Percentiles rank a stretch among this genome's conserved stretches.
phyloP scores from a whole-genome alignment of 768 basidiomycete species.

The Hysterangium stoloniferum region DNA sequence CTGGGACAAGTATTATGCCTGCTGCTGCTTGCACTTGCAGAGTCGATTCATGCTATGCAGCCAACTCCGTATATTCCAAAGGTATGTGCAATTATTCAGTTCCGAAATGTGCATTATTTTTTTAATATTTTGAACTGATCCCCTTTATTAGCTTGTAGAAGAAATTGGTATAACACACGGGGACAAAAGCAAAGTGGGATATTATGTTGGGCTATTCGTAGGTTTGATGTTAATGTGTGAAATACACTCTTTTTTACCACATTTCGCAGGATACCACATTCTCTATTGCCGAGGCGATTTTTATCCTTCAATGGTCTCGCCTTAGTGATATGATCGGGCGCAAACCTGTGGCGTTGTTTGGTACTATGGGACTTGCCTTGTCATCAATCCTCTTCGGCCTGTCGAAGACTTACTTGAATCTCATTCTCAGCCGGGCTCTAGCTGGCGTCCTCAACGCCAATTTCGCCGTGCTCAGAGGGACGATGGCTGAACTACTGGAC shows the following conservation, averaged over 20 bases:
- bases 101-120: no score
- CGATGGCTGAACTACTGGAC: constrained; percentile 9
- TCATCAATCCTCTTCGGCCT: constrained; percentile 16
- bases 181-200: constrained; percentile 19
- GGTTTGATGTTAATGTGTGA: not conserved
- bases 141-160: constrained; percentile 11
- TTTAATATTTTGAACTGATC: no score
- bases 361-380: constrained; percentile 13
- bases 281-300: constrained; percentile 21
- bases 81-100: no score
- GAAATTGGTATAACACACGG: constrained; percentile 17
- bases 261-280: constrained; percentile 20
- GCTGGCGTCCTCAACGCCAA: constrained; percentile 17
- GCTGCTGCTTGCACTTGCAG: not conserved
- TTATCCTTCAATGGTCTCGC: constrained; percentile 38
- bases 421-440: constrained; percentile 11
- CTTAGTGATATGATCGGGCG: constrained; percentile 24
- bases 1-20: not conserved
- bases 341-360: constrained; percentile 16
- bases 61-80: constrained; percentile 6
- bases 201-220: constrained; percentile 19
- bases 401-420: constrained; percentile 11
- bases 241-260: not conserved
- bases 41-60: constrained; percentile 4
- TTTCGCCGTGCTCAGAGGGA: constrained; percentile 11